Percentiles rank a stretch among this genome's conserved stretches.
phyloP scores from a whole-genome alignment of 352 stramenopile species.

The Pythium oligandrum region DNA sequence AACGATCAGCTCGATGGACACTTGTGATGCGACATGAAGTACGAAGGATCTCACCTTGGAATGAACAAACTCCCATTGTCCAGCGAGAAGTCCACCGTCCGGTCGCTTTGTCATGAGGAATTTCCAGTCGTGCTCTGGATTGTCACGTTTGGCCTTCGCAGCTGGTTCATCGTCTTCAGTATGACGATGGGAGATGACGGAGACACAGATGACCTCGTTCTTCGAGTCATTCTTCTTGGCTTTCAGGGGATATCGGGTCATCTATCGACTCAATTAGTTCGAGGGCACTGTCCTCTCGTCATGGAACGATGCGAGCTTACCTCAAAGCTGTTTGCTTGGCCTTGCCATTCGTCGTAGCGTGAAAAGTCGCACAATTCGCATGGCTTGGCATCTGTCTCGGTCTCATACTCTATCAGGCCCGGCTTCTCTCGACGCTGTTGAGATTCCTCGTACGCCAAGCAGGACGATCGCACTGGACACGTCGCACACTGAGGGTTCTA shows the following conservation, averaged over 20 bases:
- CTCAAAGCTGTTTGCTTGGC: constrained; percentile 17
- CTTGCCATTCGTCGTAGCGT: constrained; percentile 50
- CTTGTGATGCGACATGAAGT: too few species aligned
- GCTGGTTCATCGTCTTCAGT: constrained; percentile 6
- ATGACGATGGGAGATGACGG: constrained; percentile 49
- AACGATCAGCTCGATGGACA: too few species aligned
- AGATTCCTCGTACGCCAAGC: constrained; percentile 64
- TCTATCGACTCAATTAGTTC: constrained; percentile 19
- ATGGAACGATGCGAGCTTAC: constrained; percentile 4
- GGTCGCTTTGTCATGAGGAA: constrained; percentile 82
- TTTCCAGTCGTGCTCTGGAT: constrained; percentile 30
- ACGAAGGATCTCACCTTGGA: constrained; percentile 32
- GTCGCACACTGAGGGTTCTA: constrained; percentile 68
- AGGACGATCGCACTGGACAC: constrained; percentile 63
- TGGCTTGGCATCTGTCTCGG: constrained; percentile 2
- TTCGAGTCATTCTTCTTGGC: constrained; percentile 74
- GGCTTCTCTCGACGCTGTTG: constrained; percentile 5
- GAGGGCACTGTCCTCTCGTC: too few species aligned
- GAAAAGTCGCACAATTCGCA: constrained; percentile 70
- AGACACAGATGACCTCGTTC: constrained; percentile 71
- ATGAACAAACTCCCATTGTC: constrained; percentile 88
- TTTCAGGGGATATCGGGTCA: constrained; percentile 79
- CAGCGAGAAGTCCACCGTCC: constrained; percentile 63
- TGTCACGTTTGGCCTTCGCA: constrained; percentile 7
- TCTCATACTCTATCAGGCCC: constrained; percentile 9